Evolutionary conservation across 139 green algal species (phyloP), one percentile per base, ranked within the genome.

Genomic region (Mychonastes homosphaera): DNA sequence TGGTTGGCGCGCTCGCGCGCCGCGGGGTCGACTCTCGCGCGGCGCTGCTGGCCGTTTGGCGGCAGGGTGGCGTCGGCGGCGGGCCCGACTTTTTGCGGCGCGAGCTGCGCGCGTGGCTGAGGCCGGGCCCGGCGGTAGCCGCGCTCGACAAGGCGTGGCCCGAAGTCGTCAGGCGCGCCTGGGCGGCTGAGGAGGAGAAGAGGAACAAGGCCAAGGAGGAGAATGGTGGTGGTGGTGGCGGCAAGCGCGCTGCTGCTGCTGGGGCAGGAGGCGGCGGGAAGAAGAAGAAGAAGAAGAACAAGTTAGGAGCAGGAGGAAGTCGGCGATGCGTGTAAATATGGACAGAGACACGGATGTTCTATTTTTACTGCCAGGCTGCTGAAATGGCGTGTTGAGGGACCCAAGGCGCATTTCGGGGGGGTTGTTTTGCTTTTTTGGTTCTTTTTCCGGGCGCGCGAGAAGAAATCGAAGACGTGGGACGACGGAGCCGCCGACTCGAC

Each of bases 61-160:
- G 10, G 2, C 6, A 26, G 7, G n/a, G n/a, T n/a, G n/a, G n/a
- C n/a, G n/a, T n/a, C n/a, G n/a, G n/a, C n/a, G n/a, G n/a, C n/a
- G 36, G 79, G 12, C 56, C 65, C 0, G 24, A 21, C 0, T 82
- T 81, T 33, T 50, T 90, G 34, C 70, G 75, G 50, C 51, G 56
- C 10, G 71, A 92, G 69, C 39, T 92, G 35, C 24, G 8, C 2
- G 48, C 50, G 52, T 89, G 83, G 76, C 24, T 89, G 65, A n/a
- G n/a, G n/a, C 55, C 62, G 28, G 73, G 76, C 52, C 28, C 58
- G 10, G 10, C 48, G 34, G 56, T 63, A 23, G 32, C 19, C 0
- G 28, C 46, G 61, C 61, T 90, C 62, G 58, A 76, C 23, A 9
- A n/a, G 26, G 3, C 77, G 29, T 89, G 82, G 83, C 58, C 69